Percentiles rank a stretch among this genome's conserved stretches.
phyloP scores from a whole-genome alignment of 2,329 filamentous ascomycete genomes.

The Neopestalotiopsis clavispora region DNA sequence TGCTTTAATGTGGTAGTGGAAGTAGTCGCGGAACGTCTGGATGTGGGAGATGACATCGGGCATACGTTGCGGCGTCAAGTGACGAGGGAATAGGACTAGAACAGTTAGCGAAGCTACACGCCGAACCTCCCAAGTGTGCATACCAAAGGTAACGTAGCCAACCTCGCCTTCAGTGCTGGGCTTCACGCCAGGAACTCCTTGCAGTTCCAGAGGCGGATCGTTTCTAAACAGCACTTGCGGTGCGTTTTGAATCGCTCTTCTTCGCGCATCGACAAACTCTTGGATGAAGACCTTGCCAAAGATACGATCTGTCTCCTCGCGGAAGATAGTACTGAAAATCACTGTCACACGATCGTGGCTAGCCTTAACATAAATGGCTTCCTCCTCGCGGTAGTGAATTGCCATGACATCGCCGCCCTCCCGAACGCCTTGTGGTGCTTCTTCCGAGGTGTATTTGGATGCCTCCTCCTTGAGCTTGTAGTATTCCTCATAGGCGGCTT shows the following conservation, averaged over 20 bases:
- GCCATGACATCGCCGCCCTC: constrained; percentile 94
- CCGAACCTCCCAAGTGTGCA: constrained; percentile 28
- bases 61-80: constrained; percentile 88
- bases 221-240: constrained; percentile 96
- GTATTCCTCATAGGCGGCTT: constrained; percentile 94
- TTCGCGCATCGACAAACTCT: constrained; percentile 95
- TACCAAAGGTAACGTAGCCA: constrained; percentile 98
- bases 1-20: constrained; percentile 99
- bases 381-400: constrained; percentile 98
- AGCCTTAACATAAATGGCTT: constrained; percentile 98
- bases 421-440: constrained; percentile 85
- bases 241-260: constrained; percentile 96
- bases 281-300: constrained; percentile 98
- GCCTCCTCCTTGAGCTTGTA: constrained; percentile 85
- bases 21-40: constrained; percentile 99
- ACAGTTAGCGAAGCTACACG: constrained; percentile 21
- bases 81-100: constrained; percentile 90
- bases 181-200: constrained; percentile 82
- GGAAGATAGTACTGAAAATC: constrained; percentile 98
- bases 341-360: constrained; percentile 97
- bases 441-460: constrained; percentile 89
- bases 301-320: constrained; percentile 95
- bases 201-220: constrained; percentile 89
- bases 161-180: constrained; percentile 81
- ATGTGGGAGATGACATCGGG: constrained; percentile 98